A percentile compares a stretch with the other conserved stretches of the same genome.
Evolutionary conservation across 2,329 filamentous ascomycete genomes (phyloP).

Genomic region (Phialophora tarda): DNA sequence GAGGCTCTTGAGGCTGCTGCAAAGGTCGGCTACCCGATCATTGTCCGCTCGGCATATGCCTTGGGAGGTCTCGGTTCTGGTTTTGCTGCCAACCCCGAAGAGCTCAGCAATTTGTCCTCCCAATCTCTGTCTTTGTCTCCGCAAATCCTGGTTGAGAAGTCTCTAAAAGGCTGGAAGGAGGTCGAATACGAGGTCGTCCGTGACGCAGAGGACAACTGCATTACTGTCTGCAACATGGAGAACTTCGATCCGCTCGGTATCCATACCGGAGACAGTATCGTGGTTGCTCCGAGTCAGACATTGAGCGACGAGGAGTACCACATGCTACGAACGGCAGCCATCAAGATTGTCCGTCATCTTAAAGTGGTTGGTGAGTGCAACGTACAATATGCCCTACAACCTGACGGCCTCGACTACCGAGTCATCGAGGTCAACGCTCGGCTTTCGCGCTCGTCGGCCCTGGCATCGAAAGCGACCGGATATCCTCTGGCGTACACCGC

Average conservation of each 20-base stretch:
- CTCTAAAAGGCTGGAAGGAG: constrained; percentile 99
- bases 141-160: constrained; percentile 97
- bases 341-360: constrained; percentile 97
- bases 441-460: constrained; percentile 93
- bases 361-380: constrained; percentile 99
- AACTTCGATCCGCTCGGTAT: constrained; percentile 98
- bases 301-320: constrained; percentile 98
- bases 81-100: constrained; percentile 91
- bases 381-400: constrained; percentile 95
- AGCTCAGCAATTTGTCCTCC: constrained; percentile 90
- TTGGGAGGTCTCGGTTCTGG: constrained; percentile 95
- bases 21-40: constrained; percentile 92
- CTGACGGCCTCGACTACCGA: constrained; percentile 95
- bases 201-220: constrained; percentile 97
- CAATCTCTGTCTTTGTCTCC: constrained; percentile 91
- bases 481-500: constrained; percentile 97
- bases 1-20: constrained; percentile 88
- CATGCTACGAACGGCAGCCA: constrained; percentile 96
- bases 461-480: constrained; percentile 96
- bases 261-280: constrained; percentile 98
- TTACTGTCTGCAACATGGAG: constrained; percentile 98
- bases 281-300: constrained; percentile 95
- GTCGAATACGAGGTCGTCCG: constrained; percentile 98
- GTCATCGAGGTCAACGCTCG: constrained; percentile 99
- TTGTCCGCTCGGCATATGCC: constrained; percentile 95